Base-by-base conservation (phyloP, 108 stramenopile species). In the Cyclostephanos invisitatus region DNA sequence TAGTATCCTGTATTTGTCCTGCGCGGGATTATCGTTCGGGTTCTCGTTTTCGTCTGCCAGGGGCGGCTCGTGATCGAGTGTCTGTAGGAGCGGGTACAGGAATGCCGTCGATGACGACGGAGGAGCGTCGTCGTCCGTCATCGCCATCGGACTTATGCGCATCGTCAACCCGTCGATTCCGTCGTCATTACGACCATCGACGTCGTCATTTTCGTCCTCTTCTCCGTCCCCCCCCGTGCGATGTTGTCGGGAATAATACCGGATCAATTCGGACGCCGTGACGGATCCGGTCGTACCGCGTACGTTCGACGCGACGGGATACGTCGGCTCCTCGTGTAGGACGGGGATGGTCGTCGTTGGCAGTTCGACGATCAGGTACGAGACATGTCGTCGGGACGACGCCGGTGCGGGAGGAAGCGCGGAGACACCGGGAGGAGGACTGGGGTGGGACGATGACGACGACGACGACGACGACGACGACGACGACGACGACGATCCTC, bases 1-100 rank as follows among this genome's bases (percentile, higher is more conserved):
- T 14, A 98, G 76, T 40, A 95, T 92, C 18, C 98, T 82, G 77
- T 98, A 98, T 78, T 98, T 98, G 50, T 98, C 96, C 80, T 99
- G 97, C 49, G 91, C 87, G 3, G 89, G 89, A 48, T 89, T 93
- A 67, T 89, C 90, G 62, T 84, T 72, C 40, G 87, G 87, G 53
- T 87, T 77, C 3, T 76, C 78, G 42, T 73, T 67, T 18, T 82
- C 81, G 40, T 78, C 76, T 14, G 78, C 50, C 9, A 79, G 54
- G 0, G 78, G 78, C 29, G 76, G 75, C 73, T 91, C 91, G 62
- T 86, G 78, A 62, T 91, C 91, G 28, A 91, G 67, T 72, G 89
- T 89, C 53, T 84, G 85, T 3, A 89, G 79, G 1, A 88, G 54
- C 12, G 75, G 75, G 35, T 73, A 79, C 0, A 79, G 65, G 48